Conservation (phyloP, 2,329 filamentous ascomycete species). For the Aspergillus clavatus region DNA sequence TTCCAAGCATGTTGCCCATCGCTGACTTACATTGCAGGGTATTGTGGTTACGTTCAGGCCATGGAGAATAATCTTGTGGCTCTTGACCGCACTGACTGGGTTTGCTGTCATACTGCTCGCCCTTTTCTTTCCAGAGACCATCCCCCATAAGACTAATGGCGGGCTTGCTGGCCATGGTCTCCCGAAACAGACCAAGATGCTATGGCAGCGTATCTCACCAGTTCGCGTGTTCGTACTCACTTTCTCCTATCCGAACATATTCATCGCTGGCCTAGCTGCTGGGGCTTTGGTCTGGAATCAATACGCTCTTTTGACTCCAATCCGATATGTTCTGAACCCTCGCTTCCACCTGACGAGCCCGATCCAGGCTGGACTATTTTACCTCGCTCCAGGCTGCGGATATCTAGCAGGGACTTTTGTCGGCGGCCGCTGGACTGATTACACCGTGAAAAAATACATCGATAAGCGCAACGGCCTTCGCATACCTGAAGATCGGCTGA, state of each 20-base stretch:
- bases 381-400: constrained; percentile 66
- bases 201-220: constrained; percentile 64
- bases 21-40: constrained; percentile 50
- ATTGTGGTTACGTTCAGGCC: constrained; percentile 69
- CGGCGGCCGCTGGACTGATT: constrained; percentile 67
- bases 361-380: constrained; percentile 66
- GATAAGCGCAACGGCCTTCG: constrained; percentile 52
- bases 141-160: constrained; percentile 58
- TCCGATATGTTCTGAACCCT: constrained; percentile 69
- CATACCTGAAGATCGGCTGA: constrained; percentile 64
- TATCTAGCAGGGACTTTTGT: constrained; percentile 66
- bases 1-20: no score
- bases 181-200: constrained; percentile 47
- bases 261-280: constrained; percentile 57
- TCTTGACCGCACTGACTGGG: constrained; percentile 65
- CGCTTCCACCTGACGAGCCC: constrained; percentile 64
- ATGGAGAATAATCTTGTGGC: constrained; percentile 74
- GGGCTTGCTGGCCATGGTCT: constrained; percentile 56
- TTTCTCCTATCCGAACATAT: constrained; percentile 65
- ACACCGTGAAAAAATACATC: constrained; percentile 62
- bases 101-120: constrained; percentile 55
- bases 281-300: constrained; percentile 70
- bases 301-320: constrained; percentile 63
- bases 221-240: constrained; percentile 56
- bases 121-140: constrained; percentile 68